phyloP scores from a whole-genome alignment of 1,139 yeast species.

The Cylindricascospora bacillispora region DNA sequence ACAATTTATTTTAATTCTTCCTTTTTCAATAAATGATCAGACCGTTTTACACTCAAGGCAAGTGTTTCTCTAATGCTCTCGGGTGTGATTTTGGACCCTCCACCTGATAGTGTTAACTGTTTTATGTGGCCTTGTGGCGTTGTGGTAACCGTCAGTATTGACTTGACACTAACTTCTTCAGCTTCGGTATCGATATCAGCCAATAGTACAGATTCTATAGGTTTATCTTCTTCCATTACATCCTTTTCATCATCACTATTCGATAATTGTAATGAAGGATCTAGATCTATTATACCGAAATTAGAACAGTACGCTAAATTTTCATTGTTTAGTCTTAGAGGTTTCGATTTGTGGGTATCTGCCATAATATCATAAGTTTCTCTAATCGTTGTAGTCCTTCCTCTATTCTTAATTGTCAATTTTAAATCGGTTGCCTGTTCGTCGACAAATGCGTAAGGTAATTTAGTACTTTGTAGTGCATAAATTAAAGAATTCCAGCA shows the following conservation, averaged over 20 bases:
- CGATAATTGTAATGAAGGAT: slow-evolving; percentile 27
- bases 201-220: slow-evolving; percentile 31
- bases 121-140: slow-evolving; percentile 25
- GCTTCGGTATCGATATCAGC: slow-evolving; percentile 74
- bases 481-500: slow-evolving; percentile 58
- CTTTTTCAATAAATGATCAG: slow-evolving; percentile 28
- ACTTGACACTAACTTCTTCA: slow-evolving; percentile 39
- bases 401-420: slow-evolving; percentile 40
- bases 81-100: slow-evolving; percentile 34
- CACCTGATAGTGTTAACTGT: slow-evolving; percentile 32
- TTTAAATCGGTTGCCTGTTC: slow-evolving; percentile 41
- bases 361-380: slow-evolving; percentile 34
- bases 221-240: slow-evolving; percentile 22
- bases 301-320: slow-evolving; percentile 42
- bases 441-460: slow-evolving; percentile 58
- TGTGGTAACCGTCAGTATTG: slow-evolving; percentile 25
- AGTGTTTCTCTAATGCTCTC: slow-evolving; percentile 37
- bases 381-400: slow-evolving; percentile 36
- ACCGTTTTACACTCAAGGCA: slow-evolving; percentile 32
- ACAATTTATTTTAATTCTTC: no score
- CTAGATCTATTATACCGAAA: slow-evolving; percentile 46
- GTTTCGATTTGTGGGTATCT: slow-evolving; percentile 28
- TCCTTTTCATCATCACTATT: slow-evolving; percentile 27
- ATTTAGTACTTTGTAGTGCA: slow-evolving; percentile 46
- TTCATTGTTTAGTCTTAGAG: slow-evolving; percentile 28